Percentiles rank a stretch among this genome's conserved stretches.
Conservation (phyloP, 1,139 yeast species). For the Sugiyamaella grinbergsii region DNA sequence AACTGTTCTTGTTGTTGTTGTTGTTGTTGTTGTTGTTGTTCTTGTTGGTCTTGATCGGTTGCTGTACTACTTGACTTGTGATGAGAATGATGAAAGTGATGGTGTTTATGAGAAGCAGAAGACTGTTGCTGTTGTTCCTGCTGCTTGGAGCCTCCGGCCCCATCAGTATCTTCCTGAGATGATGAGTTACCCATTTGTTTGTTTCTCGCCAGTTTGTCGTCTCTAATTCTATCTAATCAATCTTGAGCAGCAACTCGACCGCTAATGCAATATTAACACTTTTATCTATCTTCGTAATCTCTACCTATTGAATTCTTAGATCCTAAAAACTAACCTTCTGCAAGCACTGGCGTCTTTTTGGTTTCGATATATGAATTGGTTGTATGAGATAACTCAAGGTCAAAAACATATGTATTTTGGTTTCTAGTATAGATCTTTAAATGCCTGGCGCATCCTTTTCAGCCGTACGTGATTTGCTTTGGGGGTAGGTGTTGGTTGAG, state of each 20-base stretch:
- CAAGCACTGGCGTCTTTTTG: no score
- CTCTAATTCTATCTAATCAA: background rate
- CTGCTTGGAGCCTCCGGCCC: conserved; percentile 4
- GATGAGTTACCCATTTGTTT: conserved; percentile 38
- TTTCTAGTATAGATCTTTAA: no score
- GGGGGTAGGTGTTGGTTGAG: no score
- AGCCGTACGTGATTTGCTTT: no score
- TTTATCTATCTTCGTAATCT: no score
- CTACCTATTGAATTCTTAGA: no score
- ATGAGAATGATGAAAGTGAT: conserved; percentile 13
- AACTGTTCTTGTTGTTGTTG: conserved; percentile 14
- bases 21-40: background rate
- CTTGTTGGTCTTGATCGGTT: background rate
- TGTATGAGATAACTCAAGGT: no score
- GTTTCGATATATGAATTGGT: background rate
- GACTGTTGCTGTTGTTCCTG: conserved; percentile 16
- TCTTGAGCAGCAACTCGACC: no score
- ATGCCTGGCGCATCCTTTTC: no score
- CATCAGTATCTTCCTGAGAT: conserved; percentile 35
- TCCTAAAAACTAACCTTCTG: no score
- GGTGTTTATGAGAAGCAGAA: conserved; percentile 4
- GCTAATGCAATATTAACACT: no score
- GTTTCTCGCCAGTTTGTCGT: background rate
- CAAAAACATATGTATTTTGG: no score
- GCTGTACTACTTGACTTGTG: conserved; percentile 1